phyloP scores from a whole-genome alignment of 495 filamentous ascomycete genomes.

The Podospora appendiculata region DNA sequence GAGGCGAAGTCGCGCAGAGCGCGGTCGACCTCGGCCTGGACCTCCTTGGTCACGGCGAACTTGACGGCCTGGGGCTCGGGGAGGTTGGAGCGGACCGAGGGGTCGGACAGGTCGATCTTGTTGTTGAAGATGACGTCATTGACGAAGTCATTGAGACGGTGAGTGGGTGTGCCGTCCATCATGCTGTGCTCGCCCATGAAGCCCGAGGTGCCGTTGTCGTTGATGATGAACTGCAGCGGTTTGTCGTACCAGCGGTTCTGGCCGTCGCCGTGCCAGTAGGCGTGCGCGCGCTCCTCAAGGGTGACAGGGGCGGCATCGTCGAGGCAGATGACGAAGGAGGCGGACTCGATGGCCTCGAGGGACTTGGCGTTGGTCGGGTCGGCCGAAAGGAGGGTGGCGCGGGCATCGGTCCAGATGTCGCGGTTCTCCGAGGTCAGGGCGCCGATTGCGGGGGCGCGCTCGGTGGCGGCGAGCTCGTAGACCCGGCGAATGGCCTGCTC shows the following conservation, averaged over 20 bases:
- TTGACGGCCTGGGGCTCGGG: conserved; percentile 69
- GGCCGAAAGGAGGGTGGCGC: conserved; percentile 65
- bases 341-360: conserved; percentile 77
- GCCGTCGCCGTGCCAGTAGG: conserved; percentile 98
- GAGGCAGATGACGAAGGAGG: conserved; percentile 87
- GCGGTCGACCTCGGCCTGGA: conserved; percentile 65
- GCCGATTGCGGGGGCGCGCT: conserved; percentile 66
- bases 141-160: conserved; percentile 89
- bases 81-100: conserved; percentile 69
- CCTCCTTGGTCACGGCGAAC: conserved; percentile 67
- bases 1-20: conserved; percentile 68
- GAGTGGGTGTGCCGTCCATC: conserved; percentile 99
- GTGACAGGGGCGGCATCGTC: conserved; percentile 91
- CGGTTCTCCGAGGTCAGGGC: conserved; percentile 86
- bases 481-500: conserved; percentile 81
- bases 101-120: conserved; percentile 77
- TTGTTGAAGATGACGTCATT: conserved; percentile 85
- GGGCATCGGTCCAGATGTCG: conserved; percentile 84
- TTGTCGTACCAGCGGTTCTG: conserved; percentile 98
- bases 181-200: conserved; percentile 99
- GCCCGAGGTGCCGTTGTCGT: conserved; percentile 94
- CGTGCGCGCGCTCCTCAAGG: conserved; percentile 87
- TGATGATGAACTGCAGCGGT: conserved; percentile 94
- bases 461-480: conserved; percentile 64
- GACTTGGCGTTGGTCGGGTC: conserved; percentile 67